Evolutionary conservation across 2,329 filamentous ascomycete species (phyloP).

Genomic region (Calonectria pseudoturangicola): DNA sequence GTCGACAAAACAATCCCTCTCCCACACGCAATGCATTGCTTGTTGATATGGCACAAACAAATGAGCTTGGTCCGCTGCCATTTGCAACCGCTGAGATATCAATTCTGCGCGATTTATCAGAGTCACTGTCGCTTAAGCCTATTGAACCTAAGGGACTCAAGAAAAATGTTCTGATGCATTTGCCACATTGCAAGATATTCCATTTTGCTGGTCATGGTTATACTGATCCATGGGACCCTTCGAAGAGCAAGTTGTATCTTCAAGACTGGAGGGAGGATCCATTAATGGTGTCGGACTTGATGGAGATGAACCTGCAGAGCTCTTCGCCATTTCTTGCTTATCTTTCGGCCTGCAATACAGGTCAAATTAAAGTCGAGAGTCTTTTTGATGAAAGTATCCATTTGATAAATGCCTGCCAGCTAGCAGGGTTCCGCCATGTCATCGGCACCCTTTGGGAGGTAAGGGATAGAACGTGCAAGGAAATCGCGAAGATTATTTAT

Average conservation of each 20-base stretch:
- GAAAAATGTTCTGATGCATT: too few species aligned
- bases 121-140: too few species aligned
- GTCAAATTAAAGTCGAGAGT: conserved; percentile 43
- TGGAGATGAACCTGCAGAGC: conserved; percentile 42
- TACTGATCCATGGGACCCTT: conserved; percentile 23
- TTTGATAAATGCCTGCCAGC: conserved; percentile 48
- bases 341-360: conserved; percentile 62
- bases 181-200: too few species aligned
- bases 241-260: conserved; percentile 38
- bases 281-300: conserved; percentile 41
- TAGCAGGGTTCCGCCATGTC: conserved; percentile 34
- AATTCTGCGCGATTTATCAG: too few species aligned
- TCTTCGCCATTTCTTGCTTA: conserved; percentile 59
- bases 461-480: background rate
- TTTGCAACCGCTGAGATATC: too few species aligned
- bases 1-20: background rate
- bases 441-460: conserved; percentile 35
- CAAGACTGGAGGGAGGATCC: conserved; percentile 23
- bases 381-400: conserved; percentile 62
- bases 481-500: conserved; percentile 11
- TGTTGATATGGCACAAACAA: too few species aligned
- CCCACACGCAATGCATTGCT: too few species aligned
- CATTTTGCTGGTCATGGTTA: too few species aligned
- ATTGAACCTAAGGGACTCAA: too few species aligned
- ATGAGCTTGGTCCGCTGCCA: too few species aligned